phyloP scores from a whole-genome alignment of 2,329 filamentous ascomycete genomes.

The Juglanconis juglandina region DNA sequence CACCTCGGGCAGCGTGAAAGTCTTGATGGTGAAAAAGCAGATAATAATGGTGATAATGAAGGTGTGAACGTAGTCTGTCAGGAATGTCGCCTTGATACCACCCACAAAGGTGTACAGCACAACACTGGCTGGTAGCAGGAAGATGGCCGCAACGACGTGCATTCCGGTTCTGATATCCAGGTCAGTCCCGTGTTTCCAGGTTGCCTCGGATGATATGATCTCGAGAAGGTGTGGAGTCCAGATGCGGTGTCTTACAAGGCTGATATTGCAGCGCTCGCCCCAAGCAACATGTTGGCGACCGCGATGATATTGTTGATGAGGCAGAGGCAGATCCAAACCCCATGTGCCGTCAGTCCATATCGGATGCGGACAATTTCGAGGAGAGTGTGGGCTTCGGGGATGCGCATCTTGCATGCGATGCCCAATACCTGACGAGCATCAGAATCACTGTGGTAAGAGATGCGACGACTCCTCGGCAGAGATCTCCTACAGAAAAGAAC shows the following conservation, averaged over 20 bases:
- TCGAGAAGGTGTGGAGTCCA: background rate
- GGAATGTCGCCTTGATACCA: constrained; percentile 38
- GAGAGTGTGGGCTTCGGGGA: constrained; percentile 52
- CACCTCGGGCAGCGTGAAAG: constrained; percentile 35
- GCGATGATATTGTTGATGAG: constrained; percentile 53
- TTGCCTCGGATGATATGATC: background rate
- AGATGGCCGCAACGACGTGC: constrained; percentile 40
- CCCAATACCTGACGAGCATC: constrained; percentile 28
- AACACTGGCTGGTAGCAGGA: constrained; percentile 38
- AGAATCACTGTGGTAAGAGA: too few relatives aligned
- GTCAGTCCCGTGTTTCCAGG: background rate
- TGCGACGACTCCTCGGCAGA: too few relatives aligned
- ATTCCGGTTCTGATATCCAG: constrained; percentile 9
- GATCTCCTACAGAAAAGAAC: constrained; percentile 42
- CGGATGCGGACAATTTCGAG: constrained; percentile 51
- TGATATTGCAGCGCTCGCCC: constrained; percentile 39
- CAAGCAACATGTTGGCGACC: constrained; percentile 50
- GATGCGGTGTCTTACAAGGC: constrained; percentile 20
- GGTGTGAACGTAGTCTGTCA: constrained; percentile 54
- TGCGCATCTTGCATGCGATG: constrained; percentile 49
- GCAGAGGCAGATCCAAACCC: constrained; percentile 50
- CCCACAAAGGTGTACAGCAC: constrained; percentile 38
- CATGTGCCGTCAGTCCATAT: constrained; percentile 45
- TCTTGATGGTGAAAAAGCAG: constrained; percentile 44
- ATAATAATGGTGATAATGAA: constrained; percentile 52